Conservation (phyloP, 2,329 filamentous ascomycete genomes). For the Fusarium chlamydosporum region DNA sequence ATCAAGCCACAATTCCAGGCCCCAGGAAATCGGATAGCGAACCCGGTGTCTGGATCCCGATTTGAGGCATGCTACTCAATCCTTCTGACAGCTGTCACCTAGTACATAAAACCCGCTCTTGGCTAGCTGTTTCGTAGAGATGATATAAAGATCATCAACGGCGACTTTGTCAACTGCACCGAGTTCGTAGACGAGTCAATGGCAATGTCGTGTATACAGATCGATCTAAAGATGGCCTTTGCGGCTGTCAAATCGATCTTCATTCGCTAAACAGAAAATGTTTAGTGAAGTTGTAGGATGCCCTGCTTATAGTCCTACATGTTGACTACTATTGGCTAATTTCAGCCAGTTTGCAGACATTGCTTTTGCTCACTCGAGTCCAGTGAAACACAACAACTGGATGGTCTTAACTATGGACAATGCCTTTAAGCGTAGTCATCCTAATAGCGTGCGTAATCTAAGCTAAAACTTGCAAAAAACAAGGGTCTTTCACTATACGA, state of each 20-base stretch:
- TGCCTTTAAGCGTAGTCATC: neutral
- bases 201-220: neutral
- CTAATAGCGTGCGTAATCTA: too few relatives aligned
- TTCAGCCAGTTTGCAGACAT: too few relatives aligned
- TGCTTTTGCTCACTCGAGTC: neutral
- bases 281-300: neutral
- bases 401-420: too few relatives aligned
- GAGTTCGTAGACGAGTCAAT: neutral
- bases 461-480: too few relatives aligned
- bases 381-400: neutral
- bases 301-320: too few relatives aligned
- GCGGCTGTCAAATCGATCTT: neutral
- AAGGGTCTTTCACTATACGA: neutral
- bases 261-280: neutral
- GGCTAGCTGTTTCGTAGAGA: neutral
- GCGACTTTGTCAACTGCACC: neutral
- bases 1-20: slow-evolving; percentile 8
- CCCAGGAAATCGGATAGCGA: neutral
- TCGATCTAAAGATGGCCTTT: neutral
- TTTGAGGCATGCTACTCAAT: neutral
- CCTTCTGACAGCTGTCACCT: neutral
- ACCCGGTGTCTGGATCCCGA: neutral
- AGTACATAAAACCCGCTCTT: neutral
- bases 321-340: neutral
- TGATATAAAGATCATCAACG: neutral